Percentiles rank a stretch among this genome's conserved stretches.
Evolutionary conservation across 257 asterid genomes (phyloP).

Genomic region (Jacaranda copaia): DNA sequence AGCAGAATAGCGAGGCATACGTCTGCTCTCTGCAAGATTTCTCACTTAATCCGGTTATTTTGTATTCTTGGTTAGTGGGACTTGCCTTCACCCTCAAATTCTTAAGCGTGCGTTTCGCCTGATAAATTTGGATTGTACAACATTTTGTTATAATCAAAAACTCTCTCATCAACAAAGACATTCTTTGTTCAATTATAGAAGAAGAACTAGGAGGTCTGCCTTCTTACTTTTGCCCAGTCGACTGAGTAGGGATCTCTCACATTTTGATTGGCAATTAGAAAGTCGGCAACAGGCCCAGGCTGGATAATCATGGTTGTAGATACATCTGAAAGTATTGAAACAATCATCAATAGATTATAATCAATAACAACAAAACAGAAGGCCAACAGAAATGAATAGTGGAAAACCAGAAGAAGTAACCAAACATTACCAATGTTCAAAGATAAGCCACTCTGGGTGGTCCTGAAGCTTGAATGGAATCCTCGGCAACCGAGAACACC

Average conservation of each 20-base stretch:
- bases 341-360: constrained; percentile 5
- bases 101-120: constrained; percentile 84
- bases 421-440: constrained; percentile 70
- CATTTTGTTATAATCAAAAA: constrained; percentile 8
- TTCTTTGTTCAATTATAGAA: neutral
- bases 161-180: neutral
- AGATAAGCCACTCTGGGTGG: constrained; percentile 85
- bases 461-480: constrained; percentile 84
- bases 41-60: constrained; percentile 85
- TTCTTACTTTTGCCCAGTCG: constrained; percentile 80
- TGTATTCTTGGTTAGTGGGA: constrained; percentile 80
- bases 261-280: constrained; percentile 71
- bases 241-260: constrained; percentile 72
- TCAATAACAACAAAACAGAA: constrained; percentile 7
- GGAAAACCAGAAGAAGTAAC: neutral
- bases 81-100: constrained; percentile 76
- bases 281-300: constrained; percentile 84
- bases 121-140: constrained; percentile 26
- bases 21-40: constrained; percentile 65
- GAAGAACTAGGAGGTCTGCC: neutral
- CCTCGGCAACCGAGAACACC: constrained; percentile 95
- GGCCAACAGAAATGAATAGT: neutral
- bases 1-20: constrained; percentile 45
- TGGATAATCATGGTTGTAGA: constrained; percentile 83
- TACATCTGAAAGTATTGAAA: constrained; percentile 59